phyloP scores from a whole-genome alignment of 768 basidiomycete genomes.

The Lactarius deliciosus region DNA sequence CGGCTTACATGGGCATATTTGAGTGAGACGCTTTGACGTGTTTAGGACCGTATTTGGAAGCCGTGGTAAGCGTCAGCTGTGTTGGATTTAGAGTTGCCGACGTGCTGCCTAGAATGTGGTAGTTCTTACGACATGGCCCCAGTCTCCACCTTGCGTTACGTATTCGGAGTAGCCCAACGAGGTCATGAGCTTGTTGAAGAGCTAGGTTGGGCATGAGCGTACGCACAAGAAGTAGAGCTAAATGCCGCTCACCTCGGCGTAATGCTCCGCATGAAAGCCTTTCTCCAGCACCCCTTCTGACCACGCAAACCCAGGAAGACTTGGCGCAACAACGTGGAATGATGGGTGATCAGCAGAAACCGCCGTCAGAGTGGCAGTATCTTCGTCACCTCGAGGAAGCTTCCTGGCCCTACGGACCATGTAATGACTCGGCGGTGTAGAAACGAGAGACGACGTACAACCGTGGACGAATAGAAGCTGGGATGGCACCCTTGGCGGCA shows the following conservation, averaged over 20 bases:
- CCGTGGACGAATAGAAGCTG: constrained; percentile 58
- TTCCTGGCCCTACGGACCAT: constrained; percentile 44
- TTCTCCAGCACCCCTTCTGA: constrained; percentile 50
- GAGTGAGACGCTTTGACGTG: background rate
- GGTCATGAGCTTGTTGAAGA: constrained; percentile 36
- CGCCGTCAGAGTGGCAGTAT: constrained; percentile 24
- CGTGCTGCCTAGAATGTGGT: background rate
- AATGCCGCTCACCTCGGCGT: constrained; percentile 43
- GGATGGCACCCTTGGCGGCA: constrained; percentile 37
- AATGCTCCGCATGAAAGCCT: constrained; percentile 47
- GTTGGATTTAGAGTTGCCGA: background rate
- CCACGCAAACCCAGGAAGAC: constrained; percentile 58
- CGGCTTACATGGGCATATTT: background rate
- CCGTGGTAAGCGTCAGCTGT: background rate
- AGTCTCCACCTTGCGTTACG: constrained; percentile 52
- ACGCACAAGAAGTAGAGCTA: background rate
- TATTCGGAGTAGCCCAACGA: constrained; percentile 34
- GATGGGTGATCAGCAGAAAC: constrained; percentile 43
- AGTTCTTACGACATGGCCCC: constrained; percentile 40
- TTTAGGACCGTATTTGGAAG: background rate
- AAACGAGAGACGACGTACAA: constrained; percentile 35
- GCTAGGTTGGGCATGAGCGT: constrained; percentile 11
- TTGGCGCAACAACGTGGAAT: constrained; percentile 54
- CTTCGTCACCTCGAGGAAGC: background rate
- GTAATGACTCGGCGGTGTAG: background rate